phyloP scores from a whole-genome alignment of 805 yeast species.

The Candida awuae region DNA sequence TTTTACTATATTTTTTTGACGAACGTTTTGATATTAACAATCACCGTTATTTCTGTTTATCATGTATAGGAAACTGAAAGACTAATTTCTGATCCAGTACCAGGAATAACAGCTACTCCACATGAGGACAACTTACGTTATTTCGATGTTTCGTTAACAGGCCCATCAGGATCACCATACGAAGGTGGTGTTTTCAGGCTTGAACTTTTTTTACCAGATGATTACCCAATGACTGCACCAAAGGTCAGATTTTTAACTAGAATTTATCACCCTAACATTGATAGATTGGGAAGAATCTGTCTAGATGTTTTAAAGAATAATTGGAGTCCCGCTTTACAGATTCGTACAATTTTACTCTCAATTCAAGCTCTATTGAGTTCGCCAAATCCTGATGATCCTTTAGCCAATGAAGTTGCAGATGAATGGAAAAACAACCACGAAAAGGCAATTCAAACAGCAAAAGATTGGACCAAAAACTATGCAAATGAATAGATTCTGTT shows the following conservation, averaged over 20 bases:
- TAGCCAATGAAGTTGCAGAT: slow-evolving; percentile 96
- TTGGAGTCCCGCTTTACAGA: slow-evolving; percentile 98
- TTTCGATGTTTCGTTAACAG: slow-evolving; percentile 85
- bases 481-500: slow-evolving; percentile 31
- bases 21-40: no score
- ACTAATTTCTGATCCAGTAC: slow-evolving; percentile 87
- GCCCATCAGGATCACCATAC: slow-evolving; percentile 87
- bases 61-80: slow-evolving; percentile 76
- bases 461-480: slow-evolving; percentile 60
- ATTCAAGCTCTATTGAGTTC: slow-evolving; percentile 91
- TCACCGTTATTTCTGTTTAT: neutral
- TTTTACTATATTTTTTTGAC: no score
- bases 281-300: slow-evolving; percentile 90
- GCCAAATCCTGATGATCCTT: slow-evolving; percentile 97
- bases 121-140: slow-evolving; percentile 91
- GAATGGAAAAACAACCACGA: slow-evolving; percentile 87
- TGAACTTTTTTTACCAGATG: slow-evolving; percentile 89
- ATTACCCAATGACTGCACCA: slow-evolving; percentile 97
- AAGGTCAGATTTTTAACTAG: slow-evolving; percentile 88
- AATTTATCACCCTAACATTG: slow-evolving; percentile 95
- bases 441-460: slow-evolving; percentile 73
- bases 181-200: slow-evolving; percentile 72
- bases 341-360: slow-evolving; percentile 82
- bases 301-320: slow-evolving; percentile 88
- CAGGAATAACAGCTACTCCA: slow-evolving; percentile 89